Evolutionary conservation across 805 yeast species (phyloP), one percentile per base, ranked within the genome.

Genomic region (Teunomyces atbi): DNA sequence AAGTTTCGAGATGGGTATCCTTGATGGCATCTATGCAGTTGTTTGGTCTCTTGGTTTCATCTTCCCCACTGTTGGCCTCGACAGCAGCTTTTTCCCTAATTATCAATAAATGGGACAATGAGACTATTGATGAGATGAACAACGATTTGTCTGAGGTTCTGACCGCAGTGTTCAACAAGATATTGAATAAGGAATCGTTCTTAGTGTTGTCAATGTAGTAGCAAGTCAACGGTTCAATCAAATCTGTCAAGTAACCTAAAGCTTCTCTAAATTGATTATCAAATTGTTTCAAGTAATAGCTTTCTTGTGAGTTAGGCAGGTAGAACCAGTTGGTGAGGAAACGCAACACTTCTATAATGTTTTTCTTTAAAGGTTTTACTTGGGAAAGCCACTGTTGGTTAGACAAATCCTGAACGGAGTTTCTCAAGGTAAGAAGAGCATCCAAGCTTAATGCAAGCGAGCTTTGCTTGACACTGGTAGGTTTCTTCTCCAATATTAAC

Each of bases 181-280:
- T 70, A 45, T 76, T 61, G 64, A 90, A 83, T 51, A 90, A 62
- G 12, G 79, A 79, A 59, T 90, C 94, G 54, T 84, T 83, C 42
- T 81, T 76, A 19, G 81, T 74, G 21, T 84, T 86, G 26, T 94
- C 91, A 3, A 90, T 81, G 54, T 86, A 75, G 63, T 88, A 89
- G 36, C 96, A 85, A 3, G 92, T 81, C 27, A 90, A 78, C 2
- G 91, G 83, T 61, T 94, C 98, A 50, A 88, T 77, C 27, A 90
- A 77, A 63, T 94, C 99, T 44, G 89, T 64, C 11, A 83, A 69
- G 61, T 88, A 87, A 47, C 75, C 78, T 38, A 83, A 68, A 21
- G 84, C 67, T 60, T 90, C 97, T 45, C 74, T 76, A 42, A 69
- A 69, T 44, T 62, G 65, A 48, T 63, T 64, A 30, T 64, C 60